These are phyloP conservation scores for Arthrinium phaeospermum DNA, from an alignment of 2,329 filamentous ascomycete species.

Conservation along the genomic window DNA sequence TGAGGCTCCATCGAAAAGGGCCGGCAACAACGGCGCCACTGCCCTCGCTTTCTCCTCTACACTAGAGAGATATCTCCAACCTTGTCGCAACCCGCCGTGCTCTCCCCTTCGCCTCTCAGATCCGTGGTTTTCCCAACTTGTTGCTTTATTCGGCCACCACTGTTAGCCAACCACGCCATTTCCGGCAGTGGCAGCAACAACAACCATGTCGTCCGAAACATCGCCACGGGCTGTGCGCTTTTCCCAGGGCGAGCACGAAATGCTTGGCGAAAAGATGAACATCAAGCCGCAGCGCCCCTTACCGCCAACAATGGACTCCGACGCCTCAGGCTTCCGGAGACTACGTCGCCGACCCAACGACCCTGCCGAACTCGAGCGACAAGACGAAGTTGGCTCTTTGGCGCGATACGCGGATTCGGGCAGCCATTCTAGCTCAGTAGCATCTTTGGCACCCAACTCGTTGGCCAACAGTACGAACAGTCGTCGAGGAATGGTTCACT, in stretches of 20 bases:
- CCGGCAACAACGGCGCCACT: constrained; percentile 9
- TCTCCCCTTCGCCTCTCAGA: neutral
- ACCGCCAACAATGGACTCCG: constrained; percentile 50
- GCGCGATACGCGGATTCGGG: constrained; percentile 49
- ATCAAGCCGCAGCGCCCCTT: constrained; percentile 40
- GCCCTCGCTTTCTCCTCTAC: neutral
- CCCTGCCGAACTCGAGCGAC: constrained; percentile 52
- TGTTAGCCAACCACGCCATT: neutral
- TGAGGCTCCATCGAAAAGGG: constrained; percentile 16
- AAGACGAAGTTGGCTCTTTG: constrained; percentile 54
- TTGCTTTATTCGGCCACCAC: neutral
- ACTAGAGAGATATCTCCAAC: constrained; percentile 10
- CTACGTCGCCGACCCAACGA: constrained; percentile 52
- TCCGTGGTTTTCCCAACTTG: neutral
- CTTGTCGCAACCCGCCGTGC: constrained; percentile 14
- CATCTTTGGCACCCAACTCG: constrained; percentile 48
- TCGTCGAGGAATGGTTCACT: constrained; percentile 44
- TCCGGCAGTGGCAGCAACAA: constrained; percentile 15
- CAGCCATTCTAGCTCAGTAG: constrained; percentile 48
- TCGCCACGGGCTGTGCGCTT: constrained; percentile 64
- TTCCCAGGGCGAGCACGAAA: constrained; percentile 54
- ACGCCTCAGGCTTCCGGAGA: constrained; percentile 54
- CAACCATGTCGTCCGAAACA: constrained; percentile 47
- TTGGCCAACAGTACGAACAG: constrained; percentile 48
- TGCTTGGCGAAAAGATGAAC: constrained; percentile 50